phyloP scores from a whole-genome alignment of 2,329 filamentous ascomycete genomes.

The Fusarium penzigii region DNA sequence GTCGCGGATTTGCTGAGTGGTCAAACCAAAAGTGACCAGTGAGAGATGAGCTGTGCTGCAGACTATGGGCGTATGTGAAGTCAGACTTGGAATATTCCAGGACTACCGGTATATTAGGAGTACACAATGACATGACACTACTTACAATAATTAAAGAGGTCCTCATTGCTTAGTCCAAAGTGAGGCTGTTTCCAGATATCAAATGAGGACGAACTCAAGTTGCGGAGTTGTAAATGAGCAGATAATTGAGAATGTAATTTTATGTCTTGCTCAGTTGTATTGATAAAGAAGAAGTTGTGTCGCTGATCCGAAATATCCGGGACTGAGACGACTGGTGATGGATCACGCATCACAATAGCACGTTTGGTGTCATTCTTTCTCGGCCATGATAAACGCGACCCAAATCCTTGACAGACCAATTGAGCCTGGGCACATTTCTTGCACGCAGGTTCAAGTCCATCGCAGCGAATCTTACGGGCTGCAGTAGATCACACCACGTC shows the following conservation, averaged over 20 bases:
- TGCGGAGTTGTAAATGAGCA: accelerated
- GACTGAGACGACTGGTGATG: not conserved
- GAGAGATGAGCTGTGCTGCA: constrained; percentile 10
- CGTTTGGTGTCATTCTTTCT: constrained; percentile 12
- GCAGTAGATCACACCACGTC: not conserved
- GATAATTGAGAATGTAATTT: not conserved
- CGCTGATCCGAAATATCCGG: not conserved
- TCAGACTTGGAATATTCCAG: no score
- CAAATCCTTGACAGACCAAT: constrained; percentile 15
- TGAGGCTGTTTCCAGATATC: not conserved
- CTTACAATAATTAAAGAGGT: constrained; percentile 19
- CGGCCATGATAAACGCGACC: constrained; percentile 21
- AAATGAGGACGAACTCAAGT: accelerated
- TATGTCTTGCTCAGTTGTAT: constrained; percentile 17
- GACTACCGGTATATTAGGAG: no score
- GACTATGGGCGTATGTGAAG: constrained; percentile 4
- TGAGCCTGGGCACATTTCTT: constrained; percentile 7
- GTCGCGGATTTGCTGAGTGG: constrained; percentile 10
- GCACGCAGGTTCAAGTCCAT: constrained; percentile 12
- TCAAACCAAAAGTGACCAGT: constrained; percentile 10
- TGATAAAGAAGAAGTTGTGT: constrained; percentile 9
- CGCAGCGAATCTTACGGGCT: constrained; percentile 25
- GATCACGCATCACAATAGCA: not conserved
- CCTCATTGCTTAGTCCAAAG: constrained; percentile 1
- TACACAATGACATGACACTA: accelerated